Evolutionary conservation across 768 basidiomycete genomes (phyloP).

Genomic region (Fomitopsis serialis): DNA sequence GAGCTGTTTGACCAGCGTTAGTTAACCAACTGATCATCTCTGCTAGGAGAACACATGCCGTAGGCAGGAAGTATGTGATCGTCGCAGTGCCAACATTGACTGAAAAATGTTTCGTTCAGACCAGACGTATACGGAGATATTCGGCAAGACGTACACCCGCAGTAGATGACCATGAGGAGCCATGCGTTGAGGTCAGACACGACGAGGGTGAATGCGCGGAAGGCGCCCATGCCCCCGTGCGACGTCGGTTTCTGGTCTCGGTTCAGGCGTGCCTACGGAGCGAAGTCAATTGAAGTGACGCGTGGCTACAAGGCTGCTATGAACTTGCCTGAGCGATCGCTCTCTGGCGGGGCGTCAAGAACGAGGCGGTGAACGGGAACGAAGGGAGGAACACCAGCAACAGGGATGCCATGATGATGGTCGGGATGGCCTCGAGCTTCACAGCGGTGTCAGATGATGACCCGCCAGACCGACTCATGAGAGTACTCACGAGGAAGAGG

Average conservation of each 20-base stretch:
- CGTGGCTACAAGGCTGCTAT: slow-evolving; percentile 49
- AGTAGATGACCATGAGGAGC: slow-evolving; percentile 47
- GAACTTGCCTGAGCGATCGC: slow-evolving; percentile 55
- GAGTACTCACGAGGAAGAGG: slow-evolving; percentile 40
- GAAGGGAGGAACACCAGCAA: slow-evolving; percentile 48
- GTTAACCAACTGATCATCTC: neutral
- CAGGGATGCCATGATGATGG: slow-evolving; percentile 43
- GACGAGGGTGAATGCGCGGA: slow-evolving; percentile 50
- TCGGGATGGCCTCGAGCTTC: slow-evolving; percentile 54
- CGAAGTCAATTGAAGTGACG: too few species aligned
- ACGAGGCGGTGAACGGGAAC: slow-evolving; percentile 49
- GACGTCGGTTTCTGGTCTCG: slow-evolving; percentile 52
- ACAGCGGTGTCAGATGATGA: neutral
- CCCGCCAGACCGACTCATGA: too few species aligned
- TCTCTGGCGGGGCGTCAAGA: slow-evolving; percentile 45
- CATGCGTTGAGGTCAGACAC: slow-evolving; percentile 45
- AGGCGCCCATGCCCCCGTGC: slow-evolving; percentile 53
- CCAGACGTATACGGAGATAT: neutral
- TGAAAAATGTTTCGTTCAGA: slow-evolving; percentile 10
- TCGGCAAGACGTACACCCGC: slow-evolving; percentile 44
- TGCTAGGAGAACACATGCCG: slow-evolving; percentile 25
- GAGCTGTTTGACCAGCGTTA: slow-evolving; percentile 29
- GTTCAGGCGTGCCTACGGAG: slow-evolving; percentile 43
- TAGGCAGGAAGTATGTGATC: slow-evolving; percentile 51
- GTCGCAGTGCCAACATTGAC: slow-evolving; percentile 56